These are phyloP conservation scores for Chrysoporthe austroafricana DNA, from an alignment of 2,329 filamentous ascomycete genomes.

Conservation along the genomic window DNA sequence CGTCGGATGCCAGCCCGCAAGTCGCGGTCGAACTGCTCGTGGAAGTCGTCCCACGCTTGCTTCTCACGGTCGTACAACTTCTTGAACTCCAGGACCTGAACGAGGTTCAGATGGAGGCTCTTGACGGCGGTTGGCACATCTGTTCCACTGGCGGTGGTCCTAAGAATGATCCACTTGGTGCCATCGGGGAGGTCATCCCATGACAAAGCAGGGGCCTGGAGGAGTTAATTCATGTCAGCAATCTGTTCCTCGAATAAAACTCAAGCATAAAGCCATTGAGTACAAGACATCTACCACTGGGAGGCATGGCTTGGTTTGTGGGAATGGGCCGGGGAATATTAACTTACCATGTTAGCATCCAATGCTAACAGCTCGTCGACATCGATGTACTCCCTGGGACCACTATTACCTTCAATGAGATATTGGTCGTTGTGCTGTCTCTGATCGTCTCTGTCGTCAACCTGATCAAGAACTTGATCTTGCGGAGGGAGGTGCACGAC, in stretches of 20 bases:
- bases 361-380: no score
- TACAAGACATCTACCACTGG: neutral
- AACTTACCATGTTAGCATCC: neutral
- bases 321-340: no score
- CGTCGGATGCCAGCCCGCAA: neutral
- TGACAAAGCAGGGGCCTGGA: constrained; percentile 2
- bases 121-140: constrained; percentile 26
- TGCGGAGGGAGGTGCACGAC: no score
- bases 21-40: neutral
- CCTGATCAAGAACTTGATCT: neutral
- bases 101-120: constrained; percentile 22
- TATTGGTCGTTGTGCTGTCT: neutral
- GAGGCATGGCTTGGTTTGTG: no score
- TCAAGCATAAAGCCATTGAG: neutral
- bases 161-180: constrained; percentile 33
- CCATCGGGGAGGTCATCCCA: constrained; percentile 32
- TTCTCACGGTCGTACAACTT: constrained; percentile 29
- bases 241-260: neutral
- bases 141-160: constrained; percentile 26
- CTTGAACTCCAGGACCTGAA: constrained; percentile 28
- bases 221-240: neutral
- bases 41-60: constrained; percentile 1
- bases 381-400: neutral
- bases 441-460: neutral
- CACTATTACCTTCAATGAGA: neutral